A percentile compares a stretch with the other conserved stretches of the same genome.
phyloP scores from a whole-genome alignment of 2,329 filamentous ascomycete species.

The Falciphora oryzae region DNA sequence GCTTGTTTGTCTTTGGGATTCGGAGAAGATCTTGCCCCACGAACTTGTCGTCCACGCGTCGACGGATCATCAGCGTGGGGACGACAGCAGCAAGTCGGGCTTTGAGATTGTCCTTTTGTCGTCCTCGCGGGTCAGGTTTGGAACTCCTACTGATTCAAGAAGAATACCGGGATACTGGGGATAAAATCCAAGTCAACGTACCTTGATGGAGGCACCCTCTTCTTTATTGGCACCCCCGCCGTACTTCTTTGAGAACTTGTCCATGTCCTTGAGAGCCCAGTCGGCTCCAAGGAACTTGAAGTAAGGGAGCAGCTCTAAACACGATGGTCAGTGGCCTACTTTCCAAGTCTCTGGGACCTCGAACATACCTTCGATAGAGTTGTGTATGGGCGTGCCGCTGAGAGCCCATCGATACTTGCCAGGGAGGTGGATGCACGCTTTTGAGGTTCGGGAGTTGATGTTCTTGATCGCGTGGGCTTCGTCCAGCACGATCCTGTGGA shows the following conservation, averaged over 20 bases:
- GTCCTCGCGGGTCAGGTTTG: not conserved
- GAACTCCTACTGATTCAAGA: not conserved
- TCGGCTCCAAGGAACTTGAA: conserved; percentile 15
- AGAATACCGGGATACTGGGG: no score
- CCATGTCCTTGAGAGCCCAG: conserved; percentile 2
- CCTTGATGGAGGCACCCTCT: not conserved
- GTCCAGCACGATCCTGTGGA: conserved; percentile 49
- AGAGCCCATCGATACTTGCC: conserved; percentile 30
- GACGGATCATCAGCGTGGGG: conserved; percentile 10
- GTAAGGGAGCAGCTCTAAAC: conserved; percentile 13
- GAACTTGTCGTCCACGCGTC: conserved; percentile 21
- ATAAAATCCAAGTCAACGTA: not conserved
- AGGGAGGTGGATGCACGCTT: conserved; percentile 15
- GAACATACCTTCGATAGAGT: conserved; percentile 23
- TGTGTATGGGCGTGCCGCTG: conserved; percentile 30
- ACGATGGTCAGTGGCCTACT: no score
- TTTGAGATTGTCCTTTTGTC: not conserved
- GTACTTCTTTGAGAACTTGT: conserved; percentile 16
- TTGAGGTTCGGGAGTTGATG: conserved; percentile 22
- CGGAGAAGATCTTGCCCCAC: conserved; percentile 21
- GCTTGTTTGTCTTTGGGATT: conserved; percentile 15
- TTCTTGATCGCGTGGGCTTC: conserved; percentile 55
- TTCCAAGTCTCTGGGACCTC: no score
- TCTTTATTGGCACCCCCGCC: conserved; percentile 1
- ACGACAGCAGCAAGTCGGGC: conserved; percentile 12